phyloP scores from a whole-genome alignment of 2,329 filamentous ascomycete genomes.

The Albophoma yamanashiensis region DNA sequence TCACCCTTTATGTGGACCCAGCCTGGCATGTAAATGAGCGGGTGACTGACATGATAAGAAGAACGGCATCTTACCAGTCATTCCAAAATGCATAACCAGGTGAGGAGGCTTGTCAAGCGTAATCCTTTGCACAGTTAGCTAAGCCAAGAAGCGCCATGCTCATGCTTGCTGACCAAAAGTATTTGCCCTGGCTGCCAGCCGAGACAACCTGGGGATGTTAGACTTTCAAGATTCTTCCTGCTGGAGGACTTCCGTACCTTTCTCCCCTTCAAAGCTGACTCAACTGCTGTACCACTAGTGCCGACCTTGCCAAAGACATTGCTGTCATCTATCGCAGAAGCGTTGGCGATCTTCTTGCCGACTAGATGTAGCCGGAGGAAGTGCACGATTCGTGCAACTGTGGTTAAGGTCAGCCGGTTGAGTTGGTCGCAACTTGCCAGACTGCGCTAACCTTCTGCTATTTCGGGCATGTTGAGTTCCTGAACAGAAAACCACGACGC shows the following conservation, averaged over 20 bases:
- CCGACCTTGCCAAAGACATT: slow-evolving; percentile 89
- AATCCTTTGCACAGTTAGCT: slow-evolving; percentile 19
- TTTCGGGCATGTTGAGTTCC: slow-evolving; percentile 44
- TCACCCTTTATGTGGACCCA: slow-evolving; percentile 84
- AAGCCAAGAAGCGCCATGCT: background rate
- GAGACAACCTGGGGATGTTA: slow-evolving; percentile 33
- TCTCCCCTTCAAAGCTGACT: slow-evolving; percentile 63
- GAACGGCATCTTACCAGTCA: slow-evolving; percentile 36
- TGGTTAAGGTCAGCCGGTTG: background rate
- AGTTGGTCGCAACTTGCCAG: background rate
- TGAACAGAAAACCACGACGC: background rate
- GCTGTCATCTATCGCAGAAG: slow-evolving; percentile 64
- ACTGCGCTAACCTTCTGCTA: slow-evolving; percentile 40
- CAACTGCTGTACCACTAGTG: slow-evolving; percentile 64
- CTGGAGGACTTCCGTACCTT: slow-evolving; percentile 28
- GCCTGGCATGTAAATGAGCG: slow-evolving; percentile 23
- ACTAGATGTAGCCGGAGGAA: slow-evolving; percentile 76
- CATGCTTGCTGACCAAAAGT: slow-evolving; percentile 59
- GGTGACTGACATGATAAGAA: too few species aligned
- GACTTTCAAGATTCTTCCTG: too few species aligned
- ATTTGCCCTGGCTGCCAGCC: slow-evolving; percentile 86
- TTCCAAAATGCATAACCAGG: slow-evolving; percentile 79
- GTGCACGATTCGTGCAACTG: slow-evolving; percentile 76
- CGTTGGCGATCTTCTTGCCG: slow-evolving; percentile 64
- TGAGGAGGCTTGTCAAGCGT: slow-evolving; percentile 67